Base-by-base conservation (phyloP, 306 rosid species). In the Rosa chinensis region DNA sequence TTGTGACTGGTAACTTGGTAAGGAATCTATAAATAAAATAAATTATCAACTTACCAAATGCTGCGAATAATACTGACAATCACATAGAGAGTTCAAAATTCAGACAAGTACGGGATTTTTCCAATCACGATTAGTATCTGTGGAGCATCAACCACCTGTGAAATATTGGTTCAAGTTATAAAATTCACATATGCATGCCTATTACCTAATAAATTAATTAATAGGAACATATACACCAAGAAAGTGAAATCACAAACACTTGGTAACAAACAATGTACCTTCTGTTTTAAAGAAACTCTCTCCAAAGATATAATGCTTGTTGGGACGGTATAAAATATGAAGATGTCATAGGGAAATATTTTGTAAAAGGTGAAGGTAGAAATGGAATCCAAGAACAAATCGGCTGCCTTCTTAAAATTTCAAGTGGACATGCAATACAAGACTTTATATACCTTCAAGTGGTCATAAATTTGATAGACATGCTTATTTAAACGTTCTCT, bases 81-180 rank as follows among this genome's bases (percentile, higher is more conserved):
- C 92, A 47, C 92, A 92, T 13, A 94, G 78, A 71, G 97, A 90
- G 86, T 94, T 90, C 87, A 94, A 68, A 78, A 94, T 78, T 86
- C 98, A 0, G 94, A 85, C 64, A 94, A 97, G 84, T 89, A 72
- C 49, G 90, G 97, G 59, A 92, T 88, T 86, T 94, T 92, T 70
- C 94, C 98, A 70, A 94, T 92, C 86, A 94, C 97, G 0, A 97
- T 83, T 89, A 94, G 79, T 58, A 94, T 92, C 90, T 92, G 97
- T 1, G 97, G 97, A 75, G 98, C 97, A 86, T 94, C 98, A 35
- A 90, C 97, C n/a, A 89, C 98, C 35, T 32, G 35, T 32, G 35
- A 32, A 32, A 32, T 32, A 32, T 32, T 32, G 3, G 35, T 32
- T 32, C 35, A 32, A 32, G 35, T 32, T 32, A 2, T 32, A 32